phyloP scores from a whole-genome alignment of 805 yeast genomes.

The Maudiozyma serrabonitensis region DNA sequence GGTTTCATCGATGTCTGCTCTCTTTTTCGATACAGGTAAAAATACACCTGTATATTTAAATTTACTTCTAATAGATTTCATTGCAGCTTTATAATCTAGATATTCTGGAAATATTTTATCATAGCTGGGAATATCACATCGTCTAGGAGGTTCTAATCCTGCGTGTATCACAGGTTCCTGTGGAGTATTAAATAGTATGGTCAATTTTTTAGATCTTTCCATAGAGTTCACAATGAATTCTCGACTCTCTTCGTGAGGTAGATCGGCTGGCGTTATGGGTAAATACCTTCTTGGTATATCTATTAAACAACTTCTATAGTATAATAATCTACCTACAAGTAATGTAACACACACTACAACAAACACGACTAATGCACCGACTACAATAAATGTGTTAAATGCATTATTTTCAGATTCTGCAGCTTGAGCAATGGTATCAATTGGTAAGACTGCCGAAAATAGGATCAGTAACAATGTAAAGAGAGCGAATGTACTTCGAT shows the following conservation, averaged over 20 bases:
- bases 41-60: slow-evolving; percentile 40
- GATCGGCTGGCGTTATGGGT: slow-evolving; percentile 53
- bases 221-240: slow-evolving; percentile 33
- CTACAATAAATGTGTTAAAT: slow-evolving; percentile 71
- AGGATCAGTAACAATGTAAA: slow-evolving; percentile 37
- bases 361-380: slow-evolving; percentile 58
- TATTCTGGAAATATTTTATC: slow-evolving; percentile 32
- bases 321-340: slow-evolving; percentile 50
- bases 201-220: slow-evolving; percentile 35
- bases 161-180: slow-evolving; percentile 38
- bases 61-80: slow-evolving; percentile 51
- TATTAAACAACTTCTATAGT: slow-evolving; percentile 46
- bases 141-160: slow-evolving; percentile 39
- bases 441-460: slow-evolving; percentile 61
- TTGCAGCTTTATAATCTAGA: slow-evolving; percentile 41
- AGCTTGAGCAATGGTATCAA: slow-evolving; percentile 64
- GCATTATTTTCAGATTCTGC: slow-evolving; percentile 50
- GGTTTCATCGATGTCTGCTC: slow-evolving; percentile 19
- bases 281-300: slow-evolving; percentile 76
- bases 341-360: slow-evolving; percentile 40
- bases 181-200: slow-evolving; percentile 33
- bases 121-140: slow-evolving; percentile 26
- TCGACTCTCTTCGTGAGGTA: slow-evolving; percentile 38
- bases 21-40: slow-evolving; percentile 27
- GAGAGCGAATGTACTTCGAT: slow-evolving; percentile 11